These are phyloP conservation scores for Claviceps lovelessii DNA, from an alignment of 2,329 filamentous ascomycete genomes.

Conservation along the genomic window DNA sequence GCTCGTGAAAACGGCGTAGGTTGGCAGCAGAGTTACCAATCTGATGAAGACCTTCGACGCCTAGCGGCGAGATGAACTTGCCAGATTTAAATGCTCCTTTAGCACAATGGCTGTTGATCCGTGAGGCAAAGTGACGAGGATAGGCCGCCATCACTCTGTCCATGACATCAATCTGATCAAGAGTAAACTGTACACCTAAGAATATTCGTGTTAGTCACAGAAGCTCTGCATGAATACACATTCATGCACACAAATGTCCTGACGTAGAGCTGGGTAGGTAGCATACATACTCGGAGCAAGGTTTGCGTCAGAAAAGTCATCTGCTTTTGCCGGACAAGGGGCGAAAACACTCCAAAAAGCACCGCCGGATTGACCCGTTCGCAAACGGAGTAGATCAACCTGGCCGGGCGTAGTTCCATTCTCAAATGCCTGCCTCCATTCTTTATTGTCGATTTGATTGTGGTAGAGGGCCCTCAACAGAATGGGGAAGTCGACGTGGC, in stretches of 20 bases:
- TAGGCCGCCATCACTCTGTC: slow-evolving; percentile 48
- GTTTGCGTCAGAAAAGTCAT: slow-evolving; percentile 59
- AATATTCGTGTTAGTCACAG: not conserved
- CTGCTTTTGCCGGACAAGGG: slow-evolving; percentile 57
- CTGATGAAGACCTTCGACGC: slow-evolving; percentile 81
- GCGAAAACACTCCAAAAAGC: slow-evolving; percentile 90
- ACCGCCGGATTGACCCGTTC: slow-evolving; percentile 58
- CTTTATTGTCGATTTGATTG: slow-evolving; percentile 63
- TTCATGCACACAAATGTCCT: not conserved
- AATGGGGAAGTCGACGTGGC: slow-evolving; percentile 78
- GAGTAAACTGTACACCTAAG: slow-evolving; percentile 48
- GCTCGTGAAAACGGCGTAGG: slow-evolving; percentile 57
- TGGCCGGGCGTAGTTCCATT: slow-evolving; percentile 52
- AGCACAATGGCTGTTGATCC: slow-evolving; percentile 46
- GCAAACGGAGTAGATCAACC: slow-evolving; percentile 65
- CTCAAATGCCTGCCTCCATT: slow-evolving; percentile 63
- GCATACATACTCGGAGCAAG: slow-evolving; percentile 46
- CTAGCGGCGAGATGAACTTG: slow-evolving; percentile 54
- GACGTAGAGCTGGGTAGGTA: slow-evolving; percentile 11
- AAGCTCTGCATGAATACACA: not conserved
- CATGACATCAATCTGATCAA: slow-evolving; percentile 60
- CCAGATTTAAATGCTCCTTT: slow-evolving; percentile 38
- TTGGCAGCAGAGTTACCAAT: slow-evolving; percentile 74
- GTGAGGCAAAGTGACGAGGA: slow-evolving; percentile 39
- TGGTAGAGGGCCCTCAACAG: slow-evolving; percentile 50